Evolutionary conservation across 768 basidiomycete genomes (phyloP).

Genomic region (Trichaptum fuscoviolaceum): DNA sequence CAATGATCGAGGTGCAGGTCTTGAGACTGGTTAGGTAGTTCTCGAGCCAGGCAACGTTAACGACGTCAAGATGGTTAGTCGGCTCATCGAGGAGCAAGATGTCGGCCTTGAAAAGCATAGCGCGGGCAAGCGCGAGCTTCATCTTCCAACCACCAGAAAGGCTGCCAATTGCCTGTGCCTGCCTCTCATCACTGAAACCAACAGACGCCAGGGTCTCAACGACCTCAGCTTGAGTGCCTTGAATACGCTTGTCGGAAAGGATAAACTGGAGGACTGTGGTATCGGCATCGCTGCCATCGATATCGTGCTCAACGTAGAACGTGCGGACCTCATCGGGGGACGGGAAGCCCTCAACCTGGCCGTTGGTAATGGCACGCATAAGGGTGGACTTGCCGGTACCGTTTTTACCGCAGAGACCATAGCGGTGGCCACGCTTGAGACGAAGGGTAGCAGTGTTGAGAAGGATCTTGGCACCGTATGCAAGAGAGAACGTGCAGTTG

Average conservation of each 20-base stretch:
- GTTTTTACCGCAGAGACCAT: conserved; percentile 97
- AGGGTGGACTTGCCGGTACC: conserved; percentile 97
- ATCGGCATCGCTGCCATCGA: conserved; percentile 91
- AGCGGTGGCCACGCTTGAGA: conserved; percentile 97
- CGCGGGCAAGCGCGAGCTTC: conserved; percentile 96
- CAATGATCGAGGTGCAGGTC: conserved; percentile 95
- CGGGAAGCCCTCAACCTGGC: conserved; percentile 98
- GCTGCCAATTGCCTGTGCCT: conserved; percentile 78
- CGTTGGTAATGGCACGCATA: conserved; percentile 91
- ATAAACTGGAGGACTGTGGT: conserved; percentile 91
- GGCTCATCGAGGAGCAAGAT: conserved; percentile 96
- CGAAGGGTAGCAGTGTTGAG: conserved; percentile 95
- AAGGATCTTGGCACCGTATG: conserved; percentile 98
- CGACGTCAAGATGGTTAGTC: conserved; percentile 94
- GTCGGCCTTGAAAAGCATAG: conserved; percentile 97
- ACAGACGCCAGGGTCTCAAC: conserved; percentile 82
- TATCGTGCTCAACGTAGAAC: conserved; percentile 99
- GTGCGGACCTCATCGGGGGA: conserved; percentile 96
- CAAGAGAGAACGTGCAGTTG: conserved; percentile 98
- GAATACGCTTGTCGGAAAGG: conserved; percentile 76
- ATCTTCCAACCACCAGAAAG: conserved; percentile 99
- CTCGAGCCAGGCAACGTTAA: conserved; percentile 98
- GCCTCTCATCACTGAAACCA: conserved; percentile 87
- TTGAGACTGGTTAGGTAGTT: conserved; percentile 83
- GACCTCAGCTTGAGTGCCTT: conserved; percentile 62